These are phyloP conservation scores for Penicillium sp. DNA, from an alignment of 2,329 filamentous ascomycete genomes.

Conservation along the genomic window DNA sequence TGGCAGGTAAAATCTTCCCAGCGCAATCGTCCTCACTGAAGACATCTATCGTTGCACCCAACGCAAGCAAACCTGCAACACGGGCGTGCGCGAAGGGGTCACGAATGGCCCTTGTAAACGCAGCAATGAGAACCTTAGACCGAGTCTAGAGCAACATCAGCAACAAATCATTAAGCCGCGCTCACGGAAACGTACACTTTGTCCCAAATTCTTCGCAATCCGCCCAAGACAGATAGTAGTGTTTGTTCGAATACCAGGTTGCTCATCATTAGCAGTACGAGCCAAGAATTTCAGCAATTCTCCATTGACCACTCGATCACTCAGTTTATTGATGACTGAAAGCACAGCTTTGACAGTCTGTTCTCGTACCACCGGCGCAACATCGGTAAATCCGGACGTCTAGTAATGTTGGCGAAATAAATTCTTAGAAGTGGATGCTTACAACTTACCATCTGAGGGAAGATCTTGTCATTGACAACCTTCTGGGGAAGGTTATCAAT, in stretches of 20 bases:
- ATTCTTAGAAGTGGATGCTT: not conserved
- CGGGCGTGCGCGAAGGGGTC: slow-evolving; percentile 95
- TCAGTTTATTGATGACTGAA: slow-evolving; percentile 82
- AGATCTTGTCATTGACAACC: slow-evolving; percentile 93
- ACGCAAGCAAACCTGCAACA: slow-evolving; percentile 82
- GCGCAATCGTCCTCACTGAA: slow-evolving; percentile 92
- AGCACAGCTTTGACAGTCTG: slow-evolving; percentile 95
- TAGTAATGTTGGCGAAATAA: slow-evolving; percentile 34
- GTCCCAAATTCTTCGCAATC: slow-evolving; percentile 84
- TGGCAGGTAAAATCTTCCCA: slow-evolving; percentile 74
- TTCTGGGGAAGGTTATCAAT: slow-evolving; percentile 88
- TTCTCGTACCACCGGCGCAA: slow-evolving; percentile 87
- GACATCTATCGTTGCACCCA: slow-evolving; percentile 80
- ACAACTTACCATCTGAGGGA: slow-evolving; percentile 75
- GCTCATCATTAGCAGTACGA: slow-evolving; percentile 95
- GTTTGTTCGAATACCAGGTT: slow-evolving; percentile 95
- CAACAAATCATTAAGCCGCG: not conserved
- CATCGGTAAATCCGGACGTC: slow-evolving; percentile 92
- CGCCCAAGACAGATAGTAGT: slow-evolving; percentile 97
- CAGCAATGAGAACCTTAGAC: slow-evolving; percentile 87
- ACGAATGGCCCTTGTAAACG: slow-evolving; percentile 82
- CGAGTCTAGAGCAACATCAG: slow-evolving; percentile 59
- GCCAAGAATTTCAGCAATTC: slow-evolving; percentile 88
- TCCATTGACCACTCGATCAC: slow-evolving; percentile 89
- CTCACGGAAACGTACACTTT: slow-evolving; percentile 44